Evolutionary conservation across 768 basidiomycete species (phyloP).

Genomic region (Xanthoconium stramineum): DNA sequence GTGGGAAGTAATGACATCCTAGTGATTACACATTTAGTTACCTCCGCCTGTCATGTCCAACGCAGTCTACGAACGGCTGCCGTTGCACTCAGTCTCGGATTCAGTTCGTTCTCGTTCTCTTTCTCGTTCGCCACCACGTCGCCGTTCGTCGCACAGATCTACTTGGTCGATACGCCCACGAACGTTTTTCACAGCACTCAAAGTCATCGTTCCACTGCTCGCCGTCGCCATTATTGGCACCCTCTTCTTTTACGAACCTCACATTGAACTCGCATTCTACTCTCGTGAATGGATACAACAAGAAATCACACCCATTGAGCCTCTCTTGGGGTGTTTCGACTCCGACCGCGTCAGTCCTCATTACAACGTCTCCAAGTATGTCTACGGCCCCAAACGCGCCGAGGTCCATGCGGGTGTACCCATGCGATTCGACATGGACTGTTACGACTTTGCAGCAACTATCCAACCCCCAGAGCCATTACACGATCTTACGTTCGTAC

Average conservation of each 20-base stretch:
- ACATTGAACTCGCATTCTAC: conserved; percentile 83
- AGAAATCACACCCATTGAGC: conserved; percentile 64
- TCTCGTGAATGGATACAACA: conserved; percentile 67
- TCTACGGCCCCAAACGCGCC: conserved; percentile 63
- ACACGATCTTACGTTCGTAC: conserved; percentile 8
- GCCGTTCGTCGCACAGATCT: conserved; percentile 26
- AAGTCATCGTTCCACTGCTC: conserved; percentile 40
- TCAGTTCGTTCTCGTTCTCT: conserved; percentile 24
- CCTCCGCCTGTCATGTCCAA: conserved; percentile 33
- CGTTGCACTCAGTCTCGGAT: conserved; percentile 44
- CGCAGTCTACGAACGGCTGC: conserved; percentile 46
- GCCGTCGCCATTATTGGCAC: conserved; percentile 42
- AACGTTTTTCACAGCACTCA: conserved; percentile 39
- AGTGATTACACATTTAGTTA: neutral
- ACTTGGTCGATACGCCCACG: conserved; percentile 33
- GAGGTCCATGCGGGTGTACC: conserved; percentile 80
- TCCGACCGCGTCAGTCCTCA: conserved; percentile 51
- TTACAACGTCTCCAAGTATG: conserved; percentile 64
- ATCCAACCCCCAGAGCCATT: conserved; percentile 41
- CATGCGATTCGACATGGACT: conserved; percentile 79
- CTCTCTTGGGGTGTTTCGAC: conserved; percentile 75
- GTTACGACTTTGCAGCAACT: conserved; percentile 90
- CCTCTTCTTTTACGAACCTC: conserved; percentile 70
- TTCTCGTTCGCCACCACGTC: conserved; percentile 28
- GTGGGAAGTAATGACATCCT: neutral